Evolutionary conservation across 2,329 filamentous ascomycete species (phyloP), one percentile per base, ranked within the genome.

Genomic region (Claviceps capensis): DNA sequence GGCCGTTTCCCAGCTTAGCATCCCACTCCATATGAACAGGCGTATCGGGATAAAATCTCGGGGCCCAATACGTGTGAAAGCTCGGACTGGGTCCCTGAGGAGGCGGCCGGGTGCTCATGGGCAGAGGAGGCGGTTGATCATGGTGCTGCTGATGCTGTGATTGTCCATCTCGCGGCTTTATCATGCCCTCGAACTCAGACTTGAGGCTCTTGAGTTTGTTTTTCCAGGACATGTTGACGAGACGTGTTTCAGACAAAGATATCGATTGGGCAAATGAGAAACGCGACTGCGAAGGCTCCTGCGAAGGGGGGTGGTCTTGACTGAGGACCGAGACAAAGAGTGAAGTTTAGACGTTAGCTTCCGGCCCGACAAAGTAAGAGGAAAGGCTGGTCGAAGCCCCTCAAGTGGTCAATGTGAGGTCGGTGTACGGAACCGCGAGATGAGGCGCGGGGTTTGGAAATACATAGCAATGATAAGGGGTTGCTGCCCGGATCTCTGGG

Each of bases 1-100:
- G 72, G 30, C 78, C 78, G 37, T 73, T 73, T 30, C 74, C 72
- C 47, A 75, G 67, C 61, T 79, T 76, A 34, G 76, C 72, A 4
- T 75, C 66, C 67, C 79, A 82, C 55, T 79, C 72, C 3, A 67
- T 62, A 0, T 67, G 68, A 3, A 81, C 67, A 0, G 74, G 69
- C 2, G 68, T 65, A 14, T 68, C 63, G 0, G 73, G 68, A 30
- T 67, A 62, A 58, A 81, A 78, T 7, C 67, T 68, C 0, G 77
- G 72, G 53, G 69, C 70, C 77, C 77, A 81, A 63, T 80, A 80
- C 2, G 66, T 53, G 23, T 55, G 44, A 8, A 50, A 53, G 45
- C 1, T 42, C 14, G 51, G 40, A 38, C 42, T 47, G 17, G 57
- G 55, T 22, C 53, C 56, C 26, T 60, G 49, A 16, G 54, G 53